Conservation (phyloP, 192 early-diverging fungal genomes). For the Mortierella claussenii region DNA sequence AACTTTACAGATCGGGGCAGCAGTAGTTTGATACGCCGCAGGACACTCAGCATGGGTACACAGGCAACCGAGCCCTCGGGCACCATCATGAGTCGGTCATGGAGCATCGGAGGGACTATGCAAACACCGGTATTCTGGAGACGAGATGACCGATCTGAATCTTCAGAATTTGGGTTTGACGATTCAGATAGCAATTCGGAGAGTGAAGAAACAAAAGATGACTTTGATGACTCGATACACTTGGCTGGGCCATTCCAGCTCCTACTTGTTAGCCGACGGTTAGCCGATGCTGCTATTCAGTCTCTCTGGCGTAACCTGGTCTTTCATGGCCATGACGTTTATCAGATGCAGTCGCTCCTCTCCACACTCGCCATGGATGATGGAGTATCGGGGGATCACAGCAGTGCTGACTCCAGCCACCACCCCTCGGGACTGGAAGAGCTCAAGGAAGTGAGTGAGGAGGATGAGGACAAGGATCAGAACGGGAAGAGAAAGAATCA, state of each 20-base stretch:
- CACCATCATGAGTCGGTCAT: slow-evolving; percentile 9
- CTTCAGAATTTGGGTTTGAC: neutral
- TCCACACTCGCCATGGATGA: slow-evolving; percentile 23
- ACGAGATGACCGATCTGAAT: neutral
- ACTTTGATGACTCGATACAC: slow-evolving; percentile 24
- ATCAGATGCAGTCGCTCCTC: slow-evolving; percentile 26
- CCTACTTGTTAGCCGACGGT: slow-evolving; percentile 32
- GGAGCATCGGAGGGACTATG: neutral
- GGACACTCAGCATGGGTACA: neutral
- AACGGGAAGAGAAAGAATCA: neutral
- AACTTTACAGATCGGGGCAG: no score
- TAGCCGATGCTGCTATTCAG: slow-evolving; percentile 40
- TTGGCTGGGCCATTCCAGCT: slow-evolving; percentile 27
- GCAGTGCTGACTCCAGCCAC: neutral
- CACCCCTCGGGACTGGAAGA: neutral
- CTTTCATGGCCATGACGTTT: slow-evolving; percentile 43
- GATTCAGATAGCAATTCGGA: slow-evolving; percentile 4
- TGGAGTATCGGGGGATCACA: neutral
- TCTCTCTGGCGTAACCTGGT: slow-evolving; percentile 32
- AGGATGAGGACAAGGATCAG: neutral
- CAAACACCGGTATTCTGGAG: neutral
- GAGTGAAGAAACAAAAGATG: slow-evolving; percentile 14
- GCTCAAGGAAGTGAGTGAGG: slow-evolving; percentile 6
- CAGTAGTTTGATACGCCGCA: neutral
- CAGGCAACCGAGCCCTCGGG: neutral